phyloP scores from a whole-genome alignment of 148 eudicot genomes.

The Nyssa sinensis region DNA sequence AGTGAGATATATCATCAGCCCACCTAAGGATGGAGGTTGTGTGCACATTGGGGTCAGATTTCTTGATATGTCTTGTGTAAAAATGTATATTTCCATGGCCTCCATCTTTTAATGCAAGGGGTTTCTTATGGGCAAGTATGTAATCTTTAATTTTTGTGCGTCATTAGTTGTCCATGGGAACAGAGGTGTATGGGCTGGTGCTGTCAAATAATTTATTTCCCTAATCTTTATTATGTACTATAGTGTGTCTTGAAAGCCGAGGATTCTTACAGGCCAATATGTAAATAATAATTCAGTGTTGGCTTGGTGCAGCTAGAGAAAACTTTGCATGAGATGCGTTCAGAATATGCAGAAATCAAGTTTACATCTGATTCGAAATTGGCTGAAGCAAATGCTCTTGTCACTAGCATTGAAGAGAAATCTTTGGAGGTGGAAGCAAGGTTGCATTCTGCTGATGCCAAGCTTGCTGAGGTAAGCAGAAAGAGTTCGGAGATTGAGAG shows the following conservation, averaged over 20 bases:
- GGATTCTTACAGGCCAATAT: background rate
- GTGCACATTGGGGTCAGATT: too few species aligned
- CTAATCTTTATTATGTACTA: background rate
- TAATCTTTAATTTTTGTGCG: background rate
- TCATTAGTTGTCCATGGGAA: background rate
- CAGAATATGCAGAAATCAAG: conserved; percentile 95
- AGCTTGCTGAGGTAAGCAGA: conserved; percentile 85
- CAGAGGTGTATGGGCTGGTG: background rate
- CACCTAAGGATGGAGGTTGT: too few species aligned
- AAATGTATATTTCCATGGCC: too few species aligned
- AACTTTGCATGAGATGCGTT: conserved; percentile 80
- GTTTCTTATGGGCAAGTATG: too few species aligned
- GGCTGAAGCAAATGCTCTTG: conserved; percentile 88
- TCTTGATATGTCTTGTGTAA: too few species aligned
- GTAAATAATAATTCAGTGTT: background rate
- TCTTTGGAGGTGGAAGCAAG: conserved; percentile 91
- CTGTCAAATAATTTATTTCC: background rate
- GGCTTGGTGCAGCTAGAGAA: conserved; percentile 77
- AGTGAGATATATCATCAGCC: too few species aligned
- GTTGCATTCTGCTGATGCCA: conserved; percentile 84
- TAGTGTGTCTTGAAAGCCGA: background rate
- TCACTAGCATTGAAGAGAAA: conserved; percentile 79
- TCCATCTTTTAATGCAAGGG: too few species aligned
- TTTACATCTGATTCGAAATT: conserved; percentile 85
- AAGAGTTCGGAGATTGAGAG: conserved; percentile 86